A percentile compares a stretch with the other conserved stretches of the same genome.
These are phyloP conservation scores for Serendipita vermifera DNA, from an alignment of 768 basidiomycete genomes.

Conservation along the genomic window DNA sequence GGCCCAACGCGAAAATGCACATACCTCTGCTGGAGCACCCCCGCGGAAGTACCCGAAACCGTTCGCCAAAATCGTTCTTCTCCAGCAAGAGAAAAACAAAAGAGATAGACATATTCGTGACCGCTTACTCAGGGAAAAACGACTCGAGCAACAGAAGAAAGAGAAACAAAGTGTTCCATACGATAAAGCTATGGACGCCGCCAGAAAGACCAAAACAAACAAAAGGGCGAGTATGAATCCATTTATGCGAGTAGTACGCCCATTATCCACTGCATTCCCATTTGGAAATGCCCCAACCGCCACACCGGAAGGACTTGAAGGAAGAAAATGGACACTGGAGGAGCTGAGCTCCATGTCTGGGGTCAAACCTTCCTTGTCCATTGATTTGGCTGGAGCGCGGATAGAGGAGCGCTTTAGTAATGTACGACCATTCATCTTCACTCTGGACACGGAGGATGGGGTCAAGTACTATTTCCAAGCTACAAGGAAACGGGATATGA, in stretches of 20 bases:
- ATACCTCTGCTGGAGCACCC: constrained; percentile 20
- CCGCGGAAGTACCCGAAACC: constrained; percentile 39
- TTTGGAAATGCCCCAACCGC: constrained; percentile 33
- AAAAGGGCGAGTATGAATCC: constrained; percentile 64
- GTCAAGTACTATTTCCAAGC: constrained; percentile 73
- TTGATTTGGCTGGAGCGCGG: constrained; percentile 60
- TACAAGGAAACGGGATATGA: constrained; percentile 54
- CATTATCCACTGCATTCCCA: constrained; percentile 74
- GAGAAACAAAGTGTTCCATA: constrained; percentile 41
- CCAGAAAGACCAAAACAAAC: constrained; percentile 30
- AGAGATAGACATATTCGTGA: constrained; percentile 59
- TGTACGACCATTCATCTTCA: constrained; percentile 71
- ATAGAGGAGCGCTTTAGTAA: constrained; percentile 63
- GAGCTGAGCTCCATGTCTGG: constrained; percentile 63
- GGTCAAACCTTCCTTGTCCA: constrained; percentile 62
- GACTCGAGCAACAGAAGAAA: constrained; percentile 54
- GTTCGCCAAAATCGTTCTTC: constrained; percentile 48
- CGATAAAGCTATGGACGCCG: constrained; percentile 1
- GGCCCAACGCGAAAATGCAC: constrained; percentile 47
- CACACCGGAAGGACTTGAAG: not conserved
- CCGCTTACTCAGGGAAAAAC: constrained; percentile 61
- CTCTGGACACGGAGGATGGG: constrained; percentile 76
- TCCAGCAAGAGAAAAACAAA: constrained; percentile 71
- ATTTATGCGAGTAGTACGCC: constrained; percentile 37
- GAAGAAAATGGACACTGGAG: constrained; percentile 37